Conservation (phyloP, 78 protist genomes). For the Protostelium mycophagum region DNA sequence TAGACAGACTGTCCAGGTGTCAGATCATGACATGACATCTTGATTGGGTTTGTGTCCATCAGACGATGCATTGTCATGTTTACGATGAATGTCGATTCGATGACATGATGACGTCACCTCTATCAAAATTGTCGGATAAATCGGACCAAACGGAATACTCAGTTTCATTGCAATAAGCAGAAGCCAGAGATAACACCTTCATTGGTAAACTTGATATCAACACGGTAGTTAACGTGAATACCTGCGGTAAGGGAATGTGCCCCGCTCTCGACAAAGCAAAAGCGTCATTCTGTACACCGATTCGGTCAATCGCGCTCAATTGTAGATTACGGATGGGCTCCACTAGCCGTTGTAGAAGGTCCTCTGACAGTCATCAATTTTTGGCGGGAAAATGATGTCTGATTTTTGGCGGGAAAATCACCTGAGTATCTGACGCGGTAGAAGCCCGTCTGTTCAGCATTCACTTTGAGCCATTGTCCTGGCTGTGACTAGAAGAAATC, state of each 20-base stretch:
- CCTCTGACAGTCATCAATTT: not conserved
- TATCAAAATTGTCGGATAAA: not conserved
- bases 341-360: not conserved
- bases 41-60: too few relatives aligned
- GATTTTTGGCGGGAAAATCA: not conserved
- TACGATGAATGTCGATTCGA: too few relatives aligned
- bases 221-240: not conserved
- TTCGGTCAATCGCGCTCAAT: constrained; percentile 16
- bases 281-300: constrained; percentile 17
- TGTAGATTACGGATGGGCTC: constrained; percentile 4
- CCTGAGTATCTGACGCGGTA: constrained; percentile 46
- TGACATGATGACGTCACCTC: too few relatives aligned
- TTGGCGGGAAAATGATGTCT: too few relatives aligned
- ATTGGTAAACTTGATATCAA: constrained; percentile 6
- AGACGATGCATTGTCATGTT: too few relatives aligned
- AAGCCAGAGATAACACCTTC: constrained; percentile 30
- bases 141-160: constrained; percentile 45
- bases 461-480: constrained; percentile 56
- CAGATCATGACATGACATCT: too few relatives aligned
- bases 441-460: constrained; percentile 50
- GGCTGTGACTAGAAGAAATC: not conserved
- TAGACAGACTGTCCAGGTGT: too few relatives aligned
- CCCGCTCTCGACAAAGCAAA: constrained; percentile 13
- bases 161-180: constrained; percentile 21
- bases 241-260: not conserved